These are phyloP conservation scores for Hylodesmum podocarpum DNA, from an alignment of 306 rosid genomes.

Conservation along the genomic window DNA sequence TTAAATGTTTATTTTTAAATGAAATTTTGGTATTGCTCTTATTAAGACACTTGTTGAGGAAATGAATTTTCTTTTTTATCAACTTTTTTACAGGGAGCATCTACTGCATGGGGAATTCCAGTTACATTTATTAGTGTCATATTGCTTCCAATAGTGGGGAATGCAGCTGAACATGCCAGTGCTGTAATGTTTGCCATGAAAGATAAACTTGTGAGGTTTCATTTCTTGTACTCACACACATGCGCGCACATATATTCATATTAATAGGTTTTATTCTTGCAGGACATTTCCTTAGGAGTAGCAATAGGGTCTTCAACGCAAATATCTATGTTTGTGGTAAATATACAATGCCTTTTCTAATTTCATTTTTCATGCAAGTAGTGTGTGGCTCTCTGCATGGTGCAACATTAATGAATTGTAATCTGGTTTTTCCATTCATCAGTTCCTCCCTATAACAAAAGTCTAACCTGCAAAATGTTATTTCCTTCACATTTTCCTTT, in stretches of 20 bases:
- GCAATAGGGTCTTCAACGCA: conserved; percentile 87
- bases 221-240: not conserved
- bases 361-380: not conserved
- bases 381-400: not conserved
- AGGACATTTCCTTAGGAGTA: conserved; percentile 85
- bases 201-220: conserved; percentile 75
- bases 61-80: conserved; percentile 15
- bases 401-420: not conserved
- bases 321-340: conserved; percentile 80
- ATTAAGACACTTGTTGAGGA: not conserved
- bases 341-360: not conserved
- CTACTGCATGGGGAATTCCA: conserved; percentile 58
- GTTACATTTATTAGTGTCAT: conserved; percentile 75
- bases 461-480: not conserved
- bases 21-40: not conserved
- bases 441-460: not conserved
- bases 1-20: not conserved
- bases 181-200: conserved; percentile 88
- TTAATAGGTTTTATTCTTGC: conserved; percentile 27
- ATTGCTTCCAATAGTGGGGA: conserved; percentile 83
- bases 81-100: conserved; percentile 64
- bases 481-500: not conserved
- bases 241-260: not conserved
- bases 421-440: not conserved
- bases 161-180: conserved; percentile 94